Evolutionary conservation across 83 land plant genomes (phyloP), one percentile per base, ranked within the genome.

Genomic region (Isoetes engelmannii): DNA sequence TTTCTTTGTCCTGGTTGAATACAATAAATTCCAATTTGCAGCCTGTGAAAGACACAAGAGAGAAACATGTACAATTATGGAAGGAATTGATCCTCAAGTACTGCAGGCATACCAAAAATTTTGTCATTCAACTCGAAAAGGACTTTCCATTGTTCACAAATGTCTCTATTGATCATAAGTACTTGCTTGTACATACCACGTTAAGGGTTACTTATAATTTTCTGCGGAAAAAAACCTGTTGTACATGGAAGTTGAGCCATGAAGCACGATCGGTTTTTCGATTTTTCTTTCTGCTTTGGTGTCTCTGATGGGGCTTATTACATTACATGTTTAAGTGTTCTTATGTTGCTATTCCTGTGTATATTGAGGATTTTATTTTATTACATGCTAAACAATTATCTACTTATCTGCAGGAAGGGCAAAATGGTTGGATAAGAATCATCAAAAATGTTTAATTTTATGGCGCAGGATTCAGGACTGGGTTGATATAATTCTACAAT

Each of bases 21-120:
- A 28, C 37, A 28, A 28, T 28, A 28, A 28, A 28, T 28, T 28
- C 37, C 73, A 95, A 97, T 21, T 75, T 95, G 82, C 99, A 95
- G 78, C 93, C 97, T 10, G 97, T 95, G 10, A 84, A 76, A 72
- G 97, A 91, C 61, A 95, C 97, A 19, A 65, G 90, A 48, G 93
- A 95, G 68, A 95, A 95, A 78, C 99, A 95, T 74, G 69, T 95
- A 13, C 90, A 95, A 67, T 79, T 95, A 6, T 95, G 99, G 99
- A 95, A 95, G 87, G 91, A 90, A 59, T 81, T 95, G 20, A 91
- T 95, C 61, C 75, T 91, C 59, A 88, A 84, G 42, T 95, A 86
- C 57, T 95, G 99, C 75, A 83, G 77, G 63, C 84, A 84, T 18
- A 85, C 84, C 58, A 90, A 85, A 53, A 68, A 83, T 45, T 95